Evolutionary conservation across 2,329 filamentous ascomycete species (phyloP), one percentile per base, ranked within the genome.

Genomic region (Fusarium sambucinum): DNA sequence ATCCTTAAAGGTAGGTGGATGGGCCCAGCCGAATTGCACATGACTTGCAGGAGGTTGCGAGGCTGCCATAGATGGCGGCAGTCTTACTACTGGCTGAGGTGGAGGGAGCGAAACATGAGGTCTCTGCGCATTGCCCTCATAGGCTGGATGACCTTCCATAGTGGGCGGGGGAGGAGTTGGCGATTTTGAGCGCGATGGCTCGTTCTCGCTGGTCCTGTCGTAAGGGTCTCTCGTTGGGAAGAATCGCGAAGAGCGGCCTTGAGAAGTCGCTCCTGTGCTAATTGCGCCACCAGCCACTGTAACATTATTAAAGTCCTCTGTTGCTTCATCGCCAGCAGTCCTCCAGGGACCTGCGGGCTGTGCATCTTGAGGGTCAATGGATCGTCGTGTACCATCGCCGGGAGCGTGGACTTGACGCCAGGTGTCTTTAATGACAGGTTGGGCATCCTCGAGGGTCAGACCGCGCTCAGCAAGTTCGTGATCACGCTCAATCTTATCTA

Each of bases 81-180:
- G 85, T 75, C 90, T 93, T 14, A 98, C 94, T 27, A 93, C 86
- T 32, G 93, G 92, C 55, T 90, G 85, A 10, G 89, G 88, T 37
- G 83, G 87, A 0, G 92, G 92, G 11, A 94, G 80, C 35, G 87
- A 89, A 10, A 94, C 91, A 58, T 90, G 86, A 5, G 92, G 92
- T 60, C 86, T 88, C 33, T 80, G 80, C 2, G 81, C 82, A 71
- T 92, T 87, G 30, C 91, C 90, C 69, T 90, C 88, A 69, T 92
- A 92, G 3, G 86, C 92, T 8, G 92, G 92, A 73, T 94, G 92
- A 12, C 86, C 89, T 64, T 87, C 85, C 78, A 87, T 88, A 21
- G 87, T 89, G 1, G 90, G 90, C 46, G 92, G 92, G 5, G 92
- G 92, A 0, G 91, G 91, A 5, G 90, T 90, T 17, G 91, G 88